phyloP scores from a whole-genome alignment of 2,329 filamentous ascomycete species.

The Penicillium sp. region DNA sequence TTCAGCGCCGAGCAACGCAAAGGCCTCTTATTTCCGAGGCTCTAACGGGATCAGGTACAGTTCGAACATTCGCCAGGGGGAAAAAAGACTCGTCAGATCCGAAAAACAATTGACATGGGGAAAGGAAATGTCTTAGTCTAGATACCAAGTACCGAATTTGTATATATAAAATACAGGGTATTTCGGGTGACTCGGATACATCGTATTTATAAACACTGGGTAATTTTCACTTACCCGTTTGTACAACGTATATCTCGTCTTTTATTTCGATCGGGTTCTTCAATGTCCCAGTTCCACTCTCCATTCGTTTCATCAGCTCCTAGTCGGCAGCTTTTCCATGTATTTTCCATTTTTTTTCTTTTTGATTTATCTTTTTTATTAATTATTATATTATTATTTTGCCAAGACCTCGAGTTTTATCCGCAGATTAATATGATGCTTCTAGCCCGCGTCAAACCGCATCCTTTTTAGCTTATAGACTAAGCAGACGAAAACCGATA shows the following conservation, averaged over 20 bases:
- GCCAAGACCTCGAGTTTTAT: conserved; percentile 9
- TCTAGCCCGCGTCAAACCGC: conserved; percentile 5
- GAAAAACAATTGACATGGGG: conserved; percentile 5
- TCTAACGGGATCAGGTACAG: conserved; percentile 3
- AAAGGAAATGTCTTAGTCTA: background rate
- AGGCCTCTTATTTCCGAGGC: background rate
- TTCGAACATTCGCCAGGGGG: background rate
- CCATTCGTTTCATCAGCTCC: background rate
- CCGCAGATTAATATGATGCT: conserved; percentile 8
- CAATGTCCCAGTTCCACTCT: background rate
- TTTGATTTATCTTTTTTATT: background rate
- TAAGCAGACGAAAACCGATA: background rate
- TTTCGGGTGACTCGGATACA: background rate
- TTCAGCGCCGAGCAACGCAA: background rate
- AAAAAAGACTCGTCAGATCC: conserved; percentile 4
- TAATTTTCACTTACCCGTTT: background rate
- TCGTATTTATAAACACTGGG: background rate
- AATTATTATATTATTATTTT: background rate
- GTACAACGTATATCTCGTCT: background rate
- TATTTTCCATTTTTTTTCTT: background rate
- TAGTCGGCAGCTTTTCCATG: background rate
- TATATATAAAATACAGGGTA: background rate
- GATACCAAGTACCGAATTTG: background rate
- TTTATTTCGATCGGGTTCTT: background rate
- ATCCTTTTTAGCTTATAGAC: background rate